Conservation (phyloP, 768 basidiomycete species). For the Lactifluus hygrophoroides region DNA sequence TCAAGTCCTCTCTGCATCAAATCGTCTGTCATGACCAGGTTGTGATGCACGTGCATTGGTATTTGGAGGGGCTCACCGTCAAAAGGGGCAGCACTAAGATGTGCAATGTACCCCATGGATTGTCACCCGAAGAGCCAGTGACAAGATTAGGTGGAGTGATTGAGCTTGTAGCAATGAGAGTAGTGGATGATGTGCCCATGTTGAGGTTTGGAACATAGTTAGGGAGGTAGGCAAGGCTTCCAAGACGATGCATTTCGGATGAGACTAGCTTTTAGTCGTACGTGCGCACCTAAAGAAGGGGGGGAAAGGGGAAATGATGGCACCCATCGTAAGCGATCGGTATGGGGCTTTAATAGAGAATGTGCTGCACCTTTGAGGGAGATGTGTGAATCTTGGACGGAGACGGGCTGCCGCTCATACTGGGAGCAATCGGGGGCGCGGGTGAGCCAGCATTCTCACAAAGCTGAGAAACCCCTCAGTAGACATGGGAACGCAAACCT, state of each 20-base stretch:
- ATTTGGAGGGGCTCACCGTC: slow-evolving; percentile 81
- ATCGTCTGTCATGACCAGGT: neutral
- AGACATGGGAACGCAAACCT: slow-evolving; percentile 1
- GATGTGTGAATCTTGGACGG: slow-evolving; percentile 27
- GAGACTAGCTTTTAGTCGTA: slow-evolving; percentile 76
- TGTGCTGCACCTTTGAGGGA: slow-evolving; percentile 15
- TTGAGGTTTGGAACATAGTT: slow-evolving; percentile 45
- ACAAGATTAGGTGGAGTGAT: slow-evolving; percentile 18
- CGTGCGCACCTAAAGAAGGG: slow-evolving; percentile 46
- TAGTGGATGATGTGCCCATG: slow-evolving; percentile 40
- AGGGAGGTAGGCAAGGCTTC: slow-evolving; percentile 47
- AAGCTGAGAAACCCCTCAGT: slow-evolving; percentile 20
- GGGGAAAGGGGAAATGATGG: no score
- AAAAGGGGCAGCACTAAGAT: slow-evolving; percentile 86
- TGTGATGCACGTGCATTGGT: slow-evolving; percentile 53
- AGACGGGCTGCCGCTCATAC: slow-evolving; percentile 19
- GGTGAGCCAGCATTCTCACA: slow-evolving; percentile 22
- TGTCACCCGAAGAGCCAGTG: slow-evolving; percentile 40
- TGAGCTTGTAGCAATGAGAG: slow-evolving; percentile 27
- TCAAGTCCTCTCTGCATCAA: slow-evolving; percentile 69
- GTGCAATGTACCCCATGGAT: slow-evolving; percentile 77
- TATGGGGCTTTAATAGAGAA: no score
- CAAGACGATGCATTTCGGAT: slow-evolving; percentile 80
- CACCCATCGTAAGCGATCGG: neutral
- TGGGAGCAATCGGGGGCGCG: slow-evolving; percentile 21